These are phyloP conservation scores for Myrica gale DNA, from an alignment of 306 rosid genomes.

Conservation along the genomic window DNA sequence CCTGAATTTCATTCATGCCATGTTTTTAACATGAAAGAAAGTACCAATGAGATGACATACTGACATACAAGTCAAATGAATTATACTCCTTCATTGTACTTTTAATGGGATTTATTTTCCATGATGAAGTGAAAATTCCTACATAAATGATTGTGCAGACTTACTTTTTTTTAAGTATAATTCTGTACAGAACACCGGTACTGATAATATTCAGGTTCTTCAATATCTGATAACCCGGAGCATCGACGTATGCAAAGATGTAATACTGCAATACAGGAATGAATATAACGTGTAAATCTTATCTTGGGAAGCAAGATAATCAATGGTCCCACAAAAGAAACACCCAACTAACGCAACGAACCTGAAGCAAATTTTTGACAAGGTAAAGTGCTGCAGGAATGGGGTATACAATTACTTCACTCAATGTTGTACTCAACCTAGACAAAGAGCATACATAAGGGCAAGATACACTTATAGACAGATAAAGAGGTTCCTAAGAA, in stretches of 20 bases:
- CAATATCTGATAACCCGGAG: constrained; percentile 94
- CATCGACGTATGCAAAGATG: constrained; percentile 93
- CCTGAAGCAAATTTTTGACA: constrained; percentile 94
- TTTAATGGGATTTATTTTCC: neutral
- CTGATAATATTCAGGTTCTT: constrained; percentile 90
- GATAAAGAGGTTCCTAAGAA: neutral
- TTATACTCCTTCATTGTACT: neutral
- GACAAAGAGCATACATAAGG: constrained; percentile 21
- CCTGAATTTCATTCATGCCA: neutral
- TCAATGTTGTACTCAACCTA: constrained; percentile 78
- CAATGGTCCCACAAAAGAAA: constrained; percentile 4
- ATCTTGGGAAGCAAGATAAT: constrained; percentile 23
- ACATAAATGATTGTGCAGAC: constrained; percentile 7
- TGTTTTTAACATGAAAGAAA: neutral
- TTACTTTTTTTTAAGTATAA: constrained; percentile 83
- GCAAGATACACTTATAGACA: neutral
- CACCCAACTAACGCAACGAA: constrained; percentile 33
- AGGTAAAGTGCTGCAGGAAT: constrained; percentile 92
- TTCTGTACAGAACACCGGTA: constrained; percentile 86
- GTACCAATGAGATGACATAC: neutral
- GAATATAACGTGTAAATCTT: constrained; percentile 25
- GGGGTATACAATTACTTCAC: constrained; percentile 89
- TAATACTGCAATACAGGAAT: constrained; percentile 67
- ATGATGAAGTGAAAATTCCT: neutral
- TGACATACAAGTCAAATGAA: neutral